Evolutionary conservation across 148 eudicot species (phyloP).

Genomic region (Camellia granthamiana): DNA sequence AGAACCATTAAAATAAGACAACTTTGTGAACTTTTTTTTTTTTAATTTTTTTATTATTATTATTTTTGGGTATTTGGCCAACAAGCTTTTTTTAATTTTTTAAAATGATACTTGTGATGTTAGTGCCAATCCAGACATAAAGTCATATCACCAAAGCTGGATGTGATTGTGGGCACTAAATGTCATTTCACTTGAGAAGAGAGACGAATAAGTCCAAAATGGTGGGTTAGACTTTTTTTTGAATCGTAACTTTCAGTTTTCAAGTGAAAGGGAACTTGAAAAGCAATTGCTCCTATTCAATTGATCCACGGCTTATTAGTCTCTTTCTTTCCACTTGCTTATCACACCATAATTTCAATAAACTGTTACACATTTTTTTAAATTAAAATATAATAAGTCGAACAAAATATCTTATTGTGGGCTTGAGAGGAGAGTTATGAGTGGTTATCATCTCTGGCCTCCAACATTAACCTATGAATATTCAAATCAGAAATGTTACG

Average conservation of each 20-base stretch:
- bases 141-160: neutral
- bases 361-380: no score
- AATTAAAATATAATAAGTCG: neutral
- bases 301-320: neutral
- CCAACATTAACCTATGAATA: neutral
- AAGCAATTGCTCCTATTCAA: conserved; percentile 9
- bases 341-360: neutral
- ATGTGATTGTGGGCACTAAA: no score
- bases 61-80: no score
- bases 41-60: no score
- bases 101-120: no score
- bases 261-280: neutral
- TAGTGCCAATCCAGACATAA: neutral
- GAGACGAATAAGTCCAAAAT: neutral
- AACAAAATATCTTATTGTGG: neutral
- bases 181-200: neutral
- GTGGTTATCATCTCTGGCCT: neutral
- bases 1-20: no score
- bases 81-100: no score
- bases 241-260: neutral
- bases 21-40: no score
- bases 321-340: neutral
- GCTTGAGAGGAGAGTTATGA: neutral
- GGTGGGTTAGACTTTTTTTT: neutral
- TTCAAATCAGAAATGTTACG: no score